These are phyloP conservation scores for Ophiostoma montium DNA, from an alignment of 2,329 filamentous ascomycete species.

Conservation along the genomic window DNA sequence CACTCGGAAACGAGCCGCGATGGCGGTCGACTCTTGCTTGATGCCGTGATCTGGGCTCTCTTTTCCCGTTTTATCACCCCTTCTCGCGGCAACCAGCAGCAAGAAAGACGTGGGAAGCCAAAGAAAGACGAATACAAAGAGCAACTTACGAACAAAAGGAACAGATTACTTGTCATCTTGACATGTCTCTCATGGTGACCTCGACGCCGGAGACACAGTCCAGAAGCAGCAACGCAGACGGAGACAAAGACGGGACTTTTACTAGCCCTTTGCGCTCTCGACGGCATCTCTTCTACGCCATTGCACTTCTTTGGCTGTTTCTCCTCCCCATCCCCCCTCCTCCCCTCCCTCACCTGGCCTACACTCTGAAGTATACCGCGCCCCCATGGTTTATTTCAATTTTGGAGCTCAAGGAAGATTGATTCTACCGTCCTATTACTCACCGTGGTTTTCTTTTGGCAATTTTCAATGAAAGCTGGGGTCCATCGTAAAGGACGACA, in stretches of 20 bases:
- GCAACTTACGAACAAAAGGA: slow-evolving; percentile 5
- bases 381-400: slow-evolving; percentile 64
- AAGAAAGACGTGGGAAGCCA: slow-evolving; percentile 4
- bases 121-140: background rate
- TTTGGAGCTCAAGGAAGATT: slow-evolving; percentile 68
- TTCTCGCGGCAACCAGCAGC: slow-evolving; percentile 2
- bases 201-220: background rate
- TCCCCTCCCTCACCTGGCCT: slow-evolving; percentile 38
- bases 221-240: background rate
- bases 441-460: slow-evolving; percentile 44
- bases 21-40: background rate
- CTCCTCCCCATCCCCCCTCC: slow-evolving; percentile 3
- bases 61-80: background rate
- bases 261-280: background rate
- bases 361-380: slow-evolving; percentile 68
- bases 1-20: background rate
- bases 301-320: slow-evolving; percentile 1
- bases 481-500: slow-evolving; percentile 59
- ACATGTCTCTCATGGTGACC: background rate
- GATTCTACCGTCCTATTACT: slow-evolving; percentile 43
- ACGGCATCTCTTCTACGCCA: slow-evolving; percentile 6
- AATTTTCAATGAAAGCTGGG: slow-evolving; percentile 41
- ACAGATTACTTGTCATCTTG: background rate
- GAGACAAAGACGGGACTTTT: background rate
- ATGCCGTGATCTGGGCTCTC: background rate